These are phyloP conservation scores for Bathelium albidoporum DNA, from an alignment of 495 filamentous ascomycete genomes.

Conservation along the genomic window DNA sequence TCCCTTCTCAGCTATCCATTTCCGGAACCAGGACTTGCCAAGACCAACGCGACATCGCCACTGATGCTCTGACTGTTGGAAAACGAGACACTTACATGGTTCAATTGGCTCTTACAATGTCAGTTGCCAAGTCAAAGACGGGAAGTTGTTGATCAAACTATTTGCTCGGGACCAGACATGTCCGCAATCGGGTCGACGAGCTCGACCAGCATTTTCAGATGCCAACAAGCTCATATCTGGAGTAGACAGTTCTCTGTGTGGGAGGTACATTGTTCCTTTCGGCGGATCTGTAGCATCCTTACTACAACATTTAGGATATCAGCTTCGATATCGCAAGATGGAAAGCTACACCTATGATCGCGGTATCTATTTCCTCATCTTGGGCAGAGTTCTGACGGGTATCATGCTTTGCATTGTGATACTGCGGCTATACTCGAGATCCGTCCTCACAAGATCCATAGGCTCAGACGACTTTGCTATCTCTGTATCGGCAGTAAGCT, in stretches of 20 bases:
- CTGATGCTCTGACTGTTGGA: neutral
- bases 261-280: neutral
- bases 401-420: constrained; percentile 1
- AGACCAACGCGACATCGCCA: neutral
- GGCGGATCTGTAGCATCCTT: neutral
- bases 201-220: neutral
- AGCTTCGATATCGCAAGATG: neutral
- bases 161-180: neutral
- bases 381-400: neutral
- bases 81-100: neutral
- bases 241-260: neutral
- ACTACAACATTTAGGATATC: neutral
- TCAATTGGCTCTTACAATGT: neutral
- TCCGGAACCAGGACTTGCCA: neutral
- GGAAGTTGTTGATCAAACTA: neutral
- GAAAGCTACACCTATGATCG: constrained; percentile 2
- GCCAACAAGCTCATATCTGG: neutral
- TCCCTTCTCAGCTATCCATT: neutral
- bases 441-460: constrained; percentile 2
- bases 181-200: neutral
- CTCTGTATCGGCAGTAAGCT: constrained; percentile 3
- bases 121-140: neutral
- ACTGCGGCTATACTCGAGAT: neutral
- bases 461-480: constrained; percentile 1
- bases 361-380: neutral